These are phyloP conservation scores for Pichia heedii DNA, from an alignment of 805 yeast genomes.

Conservation along the genomic window DNA sequence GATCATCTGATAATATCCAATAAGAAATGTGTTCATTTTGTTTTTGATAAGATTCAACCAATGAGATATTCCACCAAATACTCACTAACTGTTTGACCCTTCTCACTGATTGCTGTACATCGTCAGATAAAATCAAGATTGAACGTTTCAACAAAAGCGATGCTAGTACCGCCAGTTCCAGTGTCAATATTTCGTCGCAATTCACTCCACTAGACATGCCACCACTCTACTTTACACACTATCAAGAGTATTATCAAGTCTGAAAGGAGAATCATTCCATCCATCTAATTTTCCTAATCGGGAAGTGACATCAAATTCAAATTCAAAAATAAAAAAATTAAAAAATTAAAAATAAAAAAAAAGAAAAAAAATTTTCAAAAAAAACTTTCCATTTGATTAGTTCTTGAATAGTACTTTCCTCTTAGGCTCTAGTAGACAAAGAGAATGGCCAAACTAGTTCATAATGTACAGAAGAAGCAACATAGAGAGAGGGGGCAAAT, in stretches of 20 bases:
- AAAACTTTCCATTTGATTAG: too few relatives aligned
- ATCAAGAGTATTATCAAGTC: too few relatives aligned
- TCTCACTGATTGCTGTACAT: background rate
- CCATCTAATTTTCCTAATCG: background rate
- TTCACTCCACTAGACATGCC: too few relatives aligned
- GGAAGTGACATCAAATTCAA: background rate
- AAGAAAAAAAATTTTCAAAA: background rate
- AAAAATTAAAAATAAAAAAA: too few relatives aligned
- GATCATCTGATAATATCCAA: background rate
- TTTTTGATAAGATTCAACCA: background rate
- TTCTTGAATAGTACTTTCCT: too few relatives aligned
- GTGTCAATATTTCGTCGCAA: too few relatives aligned
- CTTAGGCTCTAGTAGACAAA: too few relatives aligned
- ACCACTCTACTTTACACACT: too few relatives aligned
- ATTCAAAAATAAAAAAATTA: too few relatives aligned
- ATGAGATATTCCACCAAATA: background rate
- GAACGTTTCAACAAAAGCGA: background rate
- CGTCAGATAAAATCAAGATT: background rate
- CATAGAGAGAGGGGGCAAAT: conserved; percentile 93
- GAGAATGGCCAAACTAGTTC: conserved; percentile 64
- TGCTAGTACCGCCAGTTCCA: too few relatives aligned
- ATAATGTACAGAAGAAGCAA: conserved; percentile 91
- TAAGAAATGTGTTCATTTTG: background rate
- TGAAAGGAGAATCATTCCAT: too few relatives aligned
- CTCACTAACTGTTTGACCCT: background rate